These are phyloP conservation scores for Fistulinella cinereoalba DNA, from an alignment of 1,284 basidiomycete species.

Conservation along the genomic window DNA sequence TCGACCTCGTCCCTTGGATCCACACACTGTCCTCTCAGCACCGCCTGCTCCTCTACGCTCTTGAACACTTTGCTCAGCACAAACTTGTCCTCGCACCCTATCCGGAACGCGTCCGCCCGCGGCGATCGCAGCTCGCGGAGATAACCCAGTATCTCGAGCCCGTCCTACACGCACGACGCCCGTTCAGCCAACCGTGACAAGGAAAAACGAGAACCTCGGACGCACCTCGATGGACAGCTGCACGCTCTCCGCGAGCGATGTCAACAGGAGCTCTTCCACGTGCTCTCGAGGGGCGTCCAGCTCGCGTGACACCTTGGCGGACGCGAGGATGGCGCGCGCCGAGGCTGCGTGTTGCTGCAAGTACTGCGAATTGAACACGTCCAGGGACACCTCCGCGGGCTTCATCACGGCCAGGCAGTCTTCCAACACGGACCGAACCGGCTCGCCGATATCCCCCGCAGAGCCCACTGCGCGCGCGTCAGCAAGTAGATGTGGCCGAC, in stretches of 20 bases:
- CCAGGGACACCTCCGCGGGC: slow-evolving; percentile 55
- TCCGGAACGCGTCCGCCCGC: slow-evolving; percentile 57
- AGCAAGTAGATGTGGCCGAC: background rate
- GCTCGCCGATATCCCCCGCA: slow-evolving; percentile 41
- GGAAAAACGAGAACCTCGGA: background rate
- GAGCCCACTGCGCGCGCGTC: slow-evolving; percentile 47
- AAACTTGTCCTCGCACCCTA: slow-evolving; percentile 51
- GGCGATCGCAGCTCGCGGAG: slow-evolving; percentile 49
- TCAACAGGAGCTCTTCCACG: slow-evolving; percentile 59
- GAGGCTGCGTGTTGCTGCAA: slow-evolving; percentile 59
- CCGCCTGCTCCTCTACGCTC: slow-evolving; percentile 43
- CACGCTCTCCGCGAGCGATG: slow-evolving; percentile 44
- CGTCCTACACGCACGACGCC: slow-evolving; percentile 40
- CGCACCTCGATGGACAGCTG: slow-evolving; percentile 52
- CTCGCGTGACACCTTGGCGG: slow-evolving; percentile 50
- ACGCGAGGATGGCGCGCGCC: slow-evolving; percentile 55
- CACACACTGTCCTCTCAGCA: slow-evolving; percentile 20
- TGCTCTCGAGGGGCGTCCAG: slow-evolving; percentile 52
- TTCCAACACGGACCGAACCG: slow-evolving; percentile 43
- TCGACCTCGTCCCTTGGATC: slow-evolving; percentile 25
- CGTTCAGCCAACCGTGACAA: background rate
- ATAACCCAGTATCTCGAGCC: slow-evolving; percentile 45
- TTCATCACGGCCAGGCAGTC: slow-evolving; percentile 51
- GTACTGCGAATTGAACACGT: slow-evolving; percentile 72
- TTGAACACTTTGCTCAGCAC: slow-evolving; percentile 65